Percentiles rank a stretch among this genome's conserved stretches.
Evolutionary conservation across 2,329 filamentous ascomycete genomes (phyloP).

Genomic region (Fusarium sublunatum): DNA sequence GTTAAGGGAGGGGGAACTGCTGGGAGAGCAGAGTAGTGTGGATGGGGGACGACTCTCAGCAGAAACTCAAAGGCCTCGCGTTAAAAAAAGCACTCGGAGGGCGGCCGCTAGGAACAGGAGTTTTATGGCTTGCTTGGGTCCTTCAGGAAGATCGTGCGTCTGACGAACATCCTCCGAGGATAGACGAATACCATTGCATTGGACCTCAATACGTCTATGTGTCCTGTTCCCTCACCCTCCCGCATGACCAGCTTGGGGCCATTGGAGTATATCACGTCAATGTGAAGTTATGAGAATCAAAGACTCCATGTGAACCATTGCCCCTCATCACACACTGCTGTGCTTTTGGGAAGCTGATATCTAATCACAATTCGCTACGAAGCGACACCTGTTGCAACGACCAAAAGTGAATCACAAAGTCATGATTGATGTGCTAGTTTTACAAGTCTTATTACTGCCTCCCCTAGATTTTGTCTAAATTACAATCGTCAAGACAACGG

Average conservation of each 20-base stretch:
- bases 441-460: slow-evolving; percentile 49
- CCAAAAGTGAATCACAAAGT: not conserved
- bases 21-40: slow-evolving; percentile 37
- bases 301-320: slow-evolving; percentile 26
- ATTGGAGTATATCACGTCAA: slow-evolving; percentile 29
- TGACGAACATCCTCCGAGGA: slow-evolving; percentile 57
- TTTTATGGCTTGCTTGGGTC: slow-evolving; percentile 60
- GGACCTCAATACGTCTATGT: slow-evolving; percentile 45
- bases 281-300: slow-evolving; percentile 34
- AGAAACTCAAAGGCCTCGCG: slow-evolving; percentile 50
- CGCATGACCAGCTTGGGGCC: slow-evolving; percentile 24
- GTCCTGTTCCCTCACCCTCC: slow-evolving; percentile 21
- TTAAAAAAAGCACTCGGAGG: slow-evolving; percentile 53
- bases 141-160: slow-evolving; percentile 55
- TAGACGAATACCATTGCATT: slow-evolving; percentile 59
- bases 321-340: not conserved
- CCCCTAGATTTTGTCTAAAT: slow-evolving; percentile 46
- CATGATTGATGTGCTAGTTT: slow-evolving; percentile 30
- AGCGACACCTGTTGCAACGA: not conserved
- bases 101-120: slow-evolving; percentile 60
- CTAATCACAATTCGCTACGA: not conserved
- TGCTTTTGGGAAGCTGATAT: slow-evolving; percentile 6
- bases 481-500: slow-evolving; percentile 54
- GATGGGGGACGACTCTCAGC: slow-evolving; percentile 42
- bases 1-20: slow-evolving; percentile 35